Conservation (phyloP, 2,329 filamentous ascomycete species). For the Exophiala lecanii-corni region DNA sequence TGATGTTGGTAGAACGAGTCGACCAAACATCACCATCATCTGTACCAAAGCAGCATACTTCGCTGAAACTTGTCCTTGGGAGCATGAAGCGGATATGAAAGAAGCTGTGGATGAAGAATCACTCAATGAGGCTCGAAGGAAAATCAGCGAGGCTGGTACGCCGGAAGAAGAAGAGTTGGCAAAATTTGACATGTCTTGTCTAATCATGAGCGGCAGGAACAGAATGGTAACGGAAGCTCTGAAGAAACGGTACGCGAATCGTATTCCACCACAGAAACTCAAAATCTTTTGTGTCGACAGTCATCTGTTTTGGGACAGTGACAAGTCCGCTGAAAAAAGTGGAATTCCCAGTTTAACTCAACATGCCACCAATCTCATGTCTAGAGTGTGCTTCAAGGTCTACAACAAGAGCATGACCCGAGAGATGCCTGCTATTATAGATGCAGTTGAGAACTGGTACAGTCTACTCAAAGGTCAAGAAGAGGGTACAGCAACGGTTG, state of each 20-base stretch:
- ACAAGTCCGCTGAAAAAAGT: conserved; percentile 1
- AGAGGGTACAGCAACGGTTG: neutral
- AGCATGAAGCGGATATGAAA: neutral
- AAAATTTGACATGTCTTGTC: neutral
- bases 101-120: neutral
- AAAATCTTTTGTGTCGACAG: conserved; percentile 14
- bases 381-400: conserved; percentile 5
- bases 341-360: conserved; percentile 9
- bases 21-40: neutral
- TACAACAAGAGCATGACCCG: neutral
- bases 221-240: neutral
- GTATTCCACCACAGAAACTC: neutral
- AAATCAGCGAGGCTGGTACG: neutral
- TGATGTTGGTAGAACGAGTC: conserved; percentile 2
- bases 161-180: neutral
- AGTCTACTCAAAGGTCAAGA: neutral
- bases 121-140: neutral
- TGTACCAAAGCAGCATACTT: neutral
- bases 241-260: neutral
- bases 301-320: neutral
- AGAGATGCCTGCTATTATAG: conserved; percentile 2
- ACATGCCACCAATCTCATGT: conserved; percentile 5
- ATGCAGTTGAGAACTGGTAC: neutral
- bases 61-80: neutral
- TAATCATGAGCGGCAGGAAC: conserved; percentile 10